Percentiles rank a stretch among this genome's conserved stretches.
Evolutionary conservation across 768 basidiomycete genomes (phyloP).

Genomic region (Butyriboletus loyo): DNA sequence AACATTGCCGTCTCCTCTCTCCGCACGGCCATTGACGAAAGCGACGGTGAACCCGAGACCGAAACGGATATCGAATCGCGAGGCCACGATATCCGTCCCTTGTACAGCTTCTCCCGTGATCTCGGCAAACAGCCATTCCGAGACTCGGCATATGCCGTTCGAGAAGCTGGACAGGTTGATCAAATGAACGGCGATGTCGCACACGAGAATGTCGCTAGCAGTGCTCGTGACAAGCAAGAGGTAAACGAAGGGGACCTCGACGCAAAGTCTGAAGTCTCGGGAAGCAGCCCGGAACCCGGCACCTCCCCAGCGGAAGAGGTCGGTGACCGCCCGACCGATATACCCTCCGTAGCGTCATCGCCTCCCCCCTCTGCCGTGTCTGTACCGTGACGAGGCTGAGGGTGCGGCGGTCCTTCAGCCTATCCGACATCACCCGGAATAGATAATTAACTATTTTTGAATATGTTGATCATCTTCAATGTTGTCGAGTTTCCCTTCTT

Average conservation of each 20-base stretch:
- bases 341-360: slow-evolving; percentile 29
- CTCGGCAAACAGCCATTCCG: slow-evolving; percentile 27
- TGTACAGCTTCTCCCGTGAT: slow-evolving; percentile 34
- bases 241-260: slow-evolving; percentile 3
- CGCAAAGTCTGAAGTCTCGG: slow-evolving; percentile 16
- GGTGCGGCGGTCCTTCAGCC: slow-evolving; percentile 1
- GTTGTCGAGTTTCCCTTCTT: slow-evolving; percentile 11
- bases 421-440: slow-evolving; percentile 13
- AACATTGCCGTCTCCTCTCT: slow-evolving; percentile 36
- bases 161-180: slow-evolving; percentile 20
- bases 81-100: slow-evolving; percentile 28
- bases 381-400: slow-evolving; percentile 16
- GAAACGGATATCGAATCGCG: slow-evolving; percentile 32
- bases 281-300: slow-evolving; percentile 16
- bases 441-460: slow-evolving; percentile 33
- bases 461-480: slow-evolving; percentile 35
- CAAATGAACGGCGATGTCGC: slow-evolving; percentile 22
- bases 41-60: slow-evolving; percentile 32
- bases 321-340: slow-evolving; percentile 18
- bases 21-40: slow-evolving; percentile 35
- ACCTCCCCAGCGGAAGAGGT: slow-evolving; percentile 23
- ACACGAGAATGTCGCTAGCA: slow-evolving; percentile 10
- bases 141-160: slow-evolving; percentile 22
- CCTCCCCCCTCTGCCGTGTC: slow-evolving; percentile 33
- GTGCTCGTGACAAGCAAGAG: slow-evolving; percentile 12